Evolutionary conservation across 805 yeast genomes (phyloP).

Genomic region (Komagataella phaffii): DNA sequence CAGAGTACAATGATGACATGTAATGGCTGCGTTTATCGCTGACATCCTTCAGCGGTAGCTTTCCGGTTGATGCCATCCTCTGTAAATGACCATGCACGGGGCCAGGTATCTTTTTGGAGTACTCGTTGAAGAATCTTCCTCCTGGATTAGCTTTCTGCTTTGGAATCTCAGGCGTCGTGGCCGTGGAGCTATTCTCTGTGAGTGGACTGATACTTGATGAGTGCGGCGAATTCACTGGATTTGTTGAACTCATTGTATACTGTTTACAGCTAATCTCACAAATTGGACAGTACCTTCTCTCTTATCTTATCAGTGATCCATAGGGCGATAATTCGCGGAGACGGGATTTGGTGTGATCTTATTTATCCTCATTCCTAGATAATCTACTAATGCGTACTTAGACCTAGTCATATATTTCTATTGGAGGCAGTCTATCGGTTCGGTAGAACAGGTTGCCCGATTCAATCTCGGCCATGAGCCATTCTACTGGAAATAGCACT

Average conservation of each 20-base stretch:
- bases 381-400: neutral
- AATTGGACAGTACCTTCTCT: neutral
- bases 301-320: neutral
- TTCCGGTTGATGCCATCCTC: neutral
- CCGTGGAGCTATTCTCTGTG: neutral
- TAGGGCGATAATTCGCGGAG: neutral
- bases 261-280: neutral
- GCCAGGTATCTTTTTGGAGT: neutral
- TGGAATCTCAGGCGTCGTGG: neutral
- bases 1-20: neutral
- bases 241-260: neutral
- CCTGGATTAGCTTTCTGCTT: neutral
- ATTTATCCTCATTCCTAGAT: neutral
- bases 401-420: slow-evolving; percentile 71
- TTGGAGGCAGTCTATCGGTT: slow-evolving; percentile 87
- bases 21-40: neutral
- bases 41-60: neutral
- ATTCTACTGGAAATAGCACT: slow-evolving; percentile 84
- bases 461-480: slow-evolving; percentile 81
- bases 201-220: neutral
- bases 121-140: neutral
- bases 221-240: neutral
- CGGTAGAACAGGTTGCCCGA: slow-evolving; percentile 92
- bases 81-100: neutral
- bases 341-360: too few relatives aligned